A percentile compares a stretch with the other conserved stretches of the same genome.
phyloP scores from a whole-genome alignment of 805 yeast genomes.

The Pichia californica region DNA sequence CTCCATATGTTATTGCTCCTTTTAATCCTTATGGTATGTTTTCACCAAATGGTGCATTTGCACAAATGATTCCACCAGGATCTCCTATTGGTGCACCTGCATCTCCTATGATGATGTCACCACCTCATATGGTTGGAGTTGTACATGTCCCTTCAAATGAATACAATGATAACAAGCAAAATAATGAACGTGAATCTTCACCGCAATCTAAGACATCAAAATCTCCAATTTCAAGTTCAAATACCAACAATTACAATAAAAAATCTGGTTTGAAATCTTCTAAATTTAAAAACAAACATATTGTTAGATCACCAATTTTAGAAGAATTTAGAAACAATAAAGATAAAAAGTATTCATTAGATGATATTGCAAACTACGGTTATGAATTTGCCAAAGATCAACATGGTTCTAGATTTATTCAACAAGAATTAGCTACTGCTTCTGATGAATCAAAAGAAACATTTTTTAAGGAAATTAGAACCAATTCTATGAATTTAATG shows the following conservation, averaged over 20 bases:
- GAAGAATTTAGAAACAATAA: constrained; percentile 77
- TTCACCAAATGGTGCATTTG: constrained; percentile 9
- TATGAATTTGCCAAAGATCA: constrained; percentile 92
- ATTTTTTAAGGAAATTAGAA: constrained; percentile 77
- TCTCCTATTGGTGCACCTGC: constrained; percentile 20
- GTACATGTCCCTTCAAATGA: constrained; percentile 6
- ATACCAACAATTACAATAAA: constrained; percentile 6
- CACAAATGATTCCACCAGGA: constrained; percentile 17
- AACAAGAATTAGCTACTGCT: constrained; percentile 70
- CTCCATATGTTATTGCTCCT: constrained; percentile 44
- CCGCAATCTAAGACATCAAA: neutral
- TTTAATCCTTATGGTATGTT: constrained; percentile 40
- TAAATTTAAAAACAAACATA: constrained; percentile 34
- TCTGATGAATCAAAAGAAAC: constrained; percentile 65
- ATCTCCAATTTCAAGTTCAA: neutral
- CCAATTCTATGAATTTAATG: constrained; percentile 69
- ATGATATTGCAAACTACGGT: constrained; percentile 79
- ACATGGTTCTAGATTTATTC: constrained; percentile 95
- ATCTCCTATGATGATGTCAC: constrained; percentile 8
- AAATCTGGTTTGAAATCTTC: constrained; percentile 20
- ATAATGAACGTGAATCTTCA: neutral
- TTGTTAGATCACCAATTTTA: constrained; percentile 68
- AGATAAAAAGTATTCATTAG: constrained; percentile 55
- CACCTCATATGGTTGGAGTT: constrained; percentile 9
- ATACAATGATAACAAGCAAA: neutral